phyloP scores from a whole-genome alignment of 345 rosid genomes.

The Clarkia xantiana region DNA sequence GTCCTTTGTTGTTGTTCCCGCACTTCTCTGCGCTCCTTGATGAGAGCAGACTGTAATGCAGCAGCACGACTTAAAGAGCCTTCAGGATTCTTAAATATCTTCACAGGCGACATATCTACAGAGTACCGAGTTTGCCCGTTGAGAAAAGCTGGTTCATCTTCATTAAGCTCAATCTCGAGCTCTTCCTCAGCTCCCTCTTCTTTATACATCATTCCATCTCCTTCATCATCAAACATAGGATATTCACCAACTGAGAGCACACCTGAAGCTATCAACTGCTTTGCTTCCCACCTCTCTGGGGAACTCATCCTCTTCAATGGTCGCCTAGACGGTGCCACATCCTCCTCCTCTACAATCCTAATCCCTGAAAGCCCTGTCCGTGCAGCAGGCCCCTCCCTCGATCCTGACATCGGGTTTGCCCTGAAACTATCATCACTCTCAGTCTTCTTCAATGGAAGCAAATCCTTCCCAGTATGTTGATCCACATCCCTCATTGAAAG shows the following conservation, averaged over 20 bases:
- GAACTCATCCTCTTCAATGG: conserved; percentile 84
- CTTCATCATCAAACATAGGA: conserved; percentile 80
- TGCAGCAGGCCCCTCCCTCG: conserved; percentile 41
- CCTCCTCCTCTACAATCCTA: conserved; percentile 50
- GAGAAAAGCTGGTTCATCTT: conserved; percentile 77
- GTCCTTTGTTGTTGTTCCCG: conserved; percentile 77
- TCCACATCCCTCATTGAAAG: conserved; percentile 83
- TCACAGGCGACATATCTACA: conserved; percentile 75
- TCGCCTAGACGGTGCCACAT: conserved; percentile 37
- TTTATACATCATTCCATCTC: conserved; percentile 61
- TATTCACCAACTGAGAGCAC: conserved; percentile 42
- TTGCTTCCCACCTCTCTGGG: conserved; percentile 81
- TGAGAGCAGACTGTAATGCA: conserved; percentile 84
- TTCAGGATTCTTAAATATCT: conserved; percentile 86
- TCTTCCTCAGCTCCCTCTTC: conserved; percentile 87
- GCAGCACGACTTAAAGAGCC: conserved; percentile 89
- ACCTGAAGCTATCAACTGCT: conserved; percentile 84
- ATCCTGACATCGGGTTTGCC: conserved; percentile 30
- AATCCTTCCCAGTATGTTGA: conserved; percentile 68
- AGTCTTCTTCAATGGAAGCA: conserved; percentile 58
- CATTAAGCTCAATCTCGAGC: conserved; percentile 87
- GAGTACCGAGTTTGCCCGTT: conserved; percentile 63
- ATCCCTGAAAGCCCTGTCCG: conserved; percentile 73
- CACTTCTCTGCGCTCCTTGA: conserved; percentile 73
- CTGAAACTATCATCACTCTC: conserved; percentile 37